phyloP scores from a whole-genome alignment of 805 yeast species.

The Starmera caribaea region DNA sequence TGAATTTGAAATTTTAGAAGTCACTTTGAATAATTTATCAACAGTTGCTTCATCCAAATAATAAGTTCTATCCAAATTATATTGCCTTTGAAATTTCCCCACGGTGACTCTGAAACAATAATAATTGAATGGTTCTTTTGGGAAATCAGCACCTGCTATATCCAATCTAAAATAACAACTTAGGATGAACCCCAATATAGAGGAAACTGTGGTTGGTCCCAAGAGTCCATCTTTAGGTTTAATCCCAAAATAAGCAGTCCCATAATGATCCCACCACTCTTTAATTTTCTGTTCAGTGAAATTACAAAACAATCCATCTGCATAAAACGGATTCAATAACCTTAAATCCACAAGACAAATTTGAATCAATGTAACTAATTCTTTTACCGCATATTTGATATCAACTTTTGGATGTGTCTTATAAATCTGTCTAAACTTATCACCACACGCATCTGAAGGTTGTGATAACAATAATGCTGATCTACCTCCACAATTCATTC shows the following conservation, averaged over 20 bases:
- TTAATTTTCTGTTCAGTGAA: conserved; percentile 62
- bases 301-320: conserved; percentile 81
- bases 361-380: conserved; percentile 67
- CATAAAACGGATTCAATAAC: conserved; percentile 52
- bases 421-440: conserved; percentile 72
- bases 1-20: conserved; percentile 32
- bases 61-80: conserved; percentile 39
- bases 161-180: conserved; percentile 60
- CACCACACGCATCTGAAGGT: conserved; percentile 70
- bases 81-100: conserved; percentile 69
- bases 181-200: conserved; percentile 67
- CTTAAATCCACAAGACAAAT: conserved; percentile 71
- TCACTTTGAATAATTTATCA: conserved; percentile 34
- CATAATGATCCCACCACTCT: conserved; percentile 79
- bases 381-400: conserved; percentile 25
- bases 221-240: conserved; percentile 42
- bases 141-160: conserved; percentile 44
- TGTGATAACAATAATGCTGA: conserved; percentile 62
- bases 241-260: conserved; percentile 32
- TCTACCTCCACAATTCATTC: conserved; percentile 78
- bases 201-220: conserved; percentile 64
- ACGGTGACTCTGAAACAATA: conserved; percentile 59
- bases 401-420: conserved; percentile 35
- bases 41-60: conserved; percentile 50
- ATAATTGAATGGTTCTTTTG: conserved; percentile 83